A percentile compares a stretch with the other conserved stretches of the same genome.
phyloP scores from a whole-genome alignment of 768 basidiomycete species.

The Pleurotus ostreatus region DNA sequence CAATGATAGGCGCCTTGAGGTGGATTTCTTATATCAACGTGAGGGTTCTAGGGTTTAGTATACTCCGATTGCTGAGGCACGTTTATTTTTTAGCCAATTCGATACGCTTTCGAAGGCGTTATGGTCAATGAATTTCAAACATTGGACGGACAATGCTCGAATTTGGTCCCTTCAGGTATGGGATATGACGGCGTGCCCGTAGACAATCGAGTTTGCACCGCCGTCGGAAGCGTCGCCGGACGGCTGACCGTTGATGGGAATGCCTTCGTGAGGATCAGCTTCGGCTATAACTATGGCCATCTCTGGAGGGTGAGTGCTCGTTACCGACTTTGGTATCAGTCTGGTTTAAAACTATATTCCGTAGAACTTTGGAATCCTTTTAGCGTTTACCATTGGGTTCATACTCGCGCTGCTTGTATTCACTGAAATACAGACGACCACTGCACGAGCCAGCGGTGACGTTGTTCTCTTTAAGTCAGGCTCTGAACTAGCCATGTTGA shows the following conservation, averaged over 20 bases:
- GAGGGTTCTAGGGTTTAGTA: conserved; percentile 12
- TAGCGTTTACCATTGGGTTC: conserved; percentile 65
- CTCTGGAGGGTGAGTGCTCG: conserved; percentile 37
- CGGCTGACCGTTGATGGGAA: conserved; percentile 58
- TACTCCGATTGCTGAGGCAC: neutral
- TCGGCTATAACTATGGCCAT: conserved; percentile 37
- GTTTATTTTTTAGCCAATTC: conserved; percentile 45
- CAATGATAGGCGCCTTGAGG: conserved; percentile 64
- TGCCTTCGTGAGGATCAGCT: conserved; percentile 43
- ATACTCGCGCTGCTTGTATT: conserved; percentile 50
- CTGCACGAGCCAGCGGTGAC: conserved; percentile 25
- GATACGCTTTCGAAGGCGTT: conserved; percentile 70
- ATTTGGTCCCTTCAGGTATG: conserved; percentile 56
- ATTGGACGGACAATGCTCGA: conserved; percentile 54
- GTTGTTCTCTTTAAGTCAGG: conserved; percentile 64
- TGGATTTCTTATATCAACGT: conserved; percentile 69
- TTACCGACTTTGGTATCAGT: neutral
- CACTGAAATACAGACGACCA: conserved; percentile 47
- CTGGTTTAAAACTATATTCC: neutral
- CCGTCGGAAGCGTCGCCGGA: conserved; percentile 61
- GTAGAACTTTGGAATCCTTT: conserved; percentile 68
- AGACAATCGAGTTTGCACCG: conserved; percentile 72
- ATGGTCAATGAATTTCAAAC: conserved; percentile 82
- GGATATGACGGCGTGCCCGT: conserved; percentile 54
- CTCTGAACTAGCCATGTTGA: conserved; percentile 21